phyloP scores from a whole-genome alignment of 2,329 filamentous ascomycete species.

The Cephalotrichum gorgonifer region DNA sequence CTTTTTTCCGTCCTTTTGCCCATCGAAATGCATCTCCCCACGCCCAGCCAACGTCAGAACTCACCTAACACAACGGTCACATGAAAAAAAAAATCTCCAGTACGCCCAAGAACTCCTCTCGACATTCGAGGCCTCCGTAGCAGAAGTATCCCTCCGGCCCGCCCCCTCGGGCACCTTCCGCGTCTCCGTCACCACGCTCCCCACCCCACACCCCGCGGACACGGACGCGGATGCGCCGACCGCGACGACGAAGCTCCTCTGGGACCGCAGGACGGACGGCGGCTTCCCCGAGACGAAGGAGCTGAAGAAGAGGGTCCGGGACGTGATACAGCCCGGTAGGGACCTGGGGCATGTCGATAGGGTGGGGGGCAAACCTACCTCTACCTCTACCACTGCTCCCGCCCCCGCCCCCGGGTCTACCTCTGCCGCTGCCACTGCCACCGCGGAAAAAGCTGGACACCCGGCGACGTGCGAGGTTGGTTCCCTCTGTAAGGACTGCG shows the following conservation, averaged over 20 bases:
- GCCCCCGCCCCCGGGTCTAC: background rate
- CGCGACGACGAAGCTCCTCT: slow-evolving; percentile 50
- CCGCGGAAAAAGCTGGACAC: slow-evolving; percentile 1
- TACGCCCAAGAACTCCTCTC: slow-evolving; percentile 92
- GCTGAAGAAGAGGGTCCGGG: slow-evolving; percentile 72
- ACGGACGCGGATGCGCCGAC: slow-evolving; percentile 9
- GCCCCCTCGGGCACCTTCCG: slow-evolving; percentile 75
- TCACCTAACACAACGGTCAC: background rate
- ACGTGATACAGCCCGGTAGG: slow-evolving; percentile 68
- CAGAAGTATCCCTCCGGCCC: slow-evolving; percentile 81
- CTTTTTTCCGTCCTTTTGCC: background rate
- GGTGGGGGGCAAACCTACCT: no score
- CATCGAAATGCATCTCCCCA: background rate
- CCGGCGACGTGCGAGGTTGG: background rate
- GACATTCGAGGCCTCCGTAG: slow-evolving; percentile 74
- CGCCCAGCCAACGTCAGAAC: background rate
- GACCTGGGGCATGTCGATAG: slow-evolving; percentile 61
- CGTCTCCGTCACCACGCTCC: slow-evolving; percentile 49
- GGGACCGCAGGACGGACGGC: slow-evolving; percentile 79
- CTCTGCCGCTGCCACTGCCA: background rate
- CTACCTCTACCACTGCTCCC: background rate
- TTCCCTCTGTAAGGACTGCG: background rate
- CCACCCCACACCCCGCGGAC: slow-evolving; percentile 8
- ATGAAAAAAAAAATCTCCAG: no score
- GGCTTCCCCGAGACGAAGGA: slow-evolving; percentile 94